A percentile compares a stretch with the other conserved stretches of the same genome.
Conservation (phyloP, 768 basidiomycete species). For the Tylopilus rubrobrunneus region DNA sequence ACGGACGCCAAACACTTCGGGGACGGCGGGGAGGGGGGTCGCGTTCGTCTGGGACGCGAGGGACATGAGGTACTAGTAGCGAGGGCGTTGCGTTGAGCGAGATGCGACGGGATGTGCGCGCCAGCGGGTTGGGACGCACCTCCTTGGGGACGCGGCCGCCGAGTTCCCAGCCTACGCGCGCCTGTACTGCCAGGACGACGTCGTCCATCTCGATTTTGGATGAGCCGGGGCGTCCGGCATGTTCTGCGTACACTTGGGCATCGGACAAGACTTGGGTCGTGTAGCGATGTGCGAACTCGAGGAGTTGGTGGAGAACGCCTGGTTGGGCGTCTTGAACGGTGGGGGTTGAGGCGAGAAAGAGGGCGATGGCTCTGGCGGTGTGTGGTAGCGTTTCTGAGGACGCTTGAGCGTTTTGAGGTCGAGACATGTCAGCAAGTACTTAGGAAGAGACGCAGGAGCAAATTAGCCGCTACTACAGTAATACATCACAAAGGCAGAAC, state of each 20-base stretch:
- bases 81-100: too few species aligned
- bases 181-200: constrained; percentile 75
- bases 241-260: constrained; percentile 84
- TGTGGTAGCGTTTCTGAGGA: constrained; percentile 68
- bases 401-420: constrained; percentile 29
- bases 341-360: constrained; percentile 78
- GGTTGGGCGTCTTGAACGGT: constrained; percentile 85
- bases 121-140: constrained; percentile 39
- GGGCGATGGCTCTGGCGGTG: constrained; percentile 80
- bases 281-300: constrained; percentile 84
- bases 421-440: constrained; percentile 33
- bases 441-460: not conserved
- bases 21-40: constrained; percentile 75
- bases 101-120: too few species aligned
- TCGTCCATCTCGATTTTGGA: constrained; percentile 80
- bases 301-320: constrained; percentile 79
- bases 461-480: constrained; percentile 3
- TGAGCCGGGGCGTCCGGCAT: constrained; percentile 64
- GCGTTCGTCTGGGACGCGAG: constrained; percentile 83
- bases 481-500: constrained; percentile 4
- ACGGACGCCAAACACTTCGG: constrained; percentile 84
- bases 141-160: constrained; percentile 87
- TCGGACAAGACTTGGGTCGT: constrained; percentile 80
- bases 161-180: constrained; percentile 90
- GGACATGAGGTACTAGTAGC: constrained; percentile 70